These are phyloP conservation scores for Nematocida ausubeli DNA, from an alignment of 371 early-diverging fungal genomes.

Conservation along the genomic window DNA sequence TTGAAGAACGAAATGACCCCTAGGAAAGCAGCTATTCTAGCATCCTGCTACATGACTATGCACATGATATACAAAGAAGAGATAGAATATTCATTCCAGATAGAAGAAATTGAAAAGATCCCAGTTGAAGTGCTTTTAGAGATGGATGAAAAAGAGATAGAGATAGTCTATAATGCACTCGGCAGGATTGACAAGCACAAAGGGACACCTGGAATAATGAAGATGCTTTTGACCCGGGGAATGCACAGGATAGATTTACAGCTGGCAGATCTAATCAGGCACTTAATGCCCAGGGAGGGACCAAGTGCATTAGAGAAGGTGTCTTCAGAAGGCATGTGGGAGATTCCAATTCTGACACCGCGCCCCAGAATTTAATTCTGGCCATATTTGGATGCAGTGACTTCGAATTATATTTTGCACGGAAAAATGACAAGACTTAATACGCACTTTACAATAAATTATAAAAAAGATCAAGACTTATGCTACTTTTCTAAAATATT, in stretches of 20 bases:
- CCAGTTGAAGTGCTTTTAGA: slow-evolving; percentile 18
- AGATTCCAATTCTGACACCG: slow-evolving; percentile 7
- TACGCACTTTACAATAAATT: too few species aligned
- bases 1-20: slow-evolving; percentile 36
- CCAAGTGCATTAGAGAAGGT: not conserved
- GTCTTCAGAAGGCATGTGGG: slow-evolving; percentile 35
- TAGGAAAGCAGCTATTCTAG: slow-evolving; percentile 5
- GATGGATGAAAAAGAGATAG: slow-evolving; percentile 20
- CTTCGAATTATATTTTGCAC: too few species aligned
- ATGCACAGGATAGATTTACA: slow-evolving; percentile 38
- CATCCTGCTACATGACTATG: slow-evolving; percentile 23
- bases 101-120: slow-evolving; percentile 34
- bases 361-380: not conserved
- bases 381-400: too few species aligned
- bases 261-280: slow-evolving; percentile 4
- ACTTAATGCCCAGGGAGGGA: slow-evolving; percentile 46
- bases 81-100: slow-evolving; percentile 48
- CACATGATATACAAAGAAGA: slow-evolving; percentile 23
- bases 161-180: slow-evolving; percentile 3
- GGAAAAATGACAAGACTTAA: too few species aligned
- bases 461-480: too few species aligned
- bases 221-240: slow-evolving; percentile 37
- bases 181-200: slow-evolving; percentile 13
- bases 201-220: slow-evolving; percentile 23
- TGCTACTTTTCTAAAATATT: too few species aligned